Evolutionary conservation across 2,329 filamentous ascomycete species (phyloP).

Genomic region (Botrytis medusae): DNA sequence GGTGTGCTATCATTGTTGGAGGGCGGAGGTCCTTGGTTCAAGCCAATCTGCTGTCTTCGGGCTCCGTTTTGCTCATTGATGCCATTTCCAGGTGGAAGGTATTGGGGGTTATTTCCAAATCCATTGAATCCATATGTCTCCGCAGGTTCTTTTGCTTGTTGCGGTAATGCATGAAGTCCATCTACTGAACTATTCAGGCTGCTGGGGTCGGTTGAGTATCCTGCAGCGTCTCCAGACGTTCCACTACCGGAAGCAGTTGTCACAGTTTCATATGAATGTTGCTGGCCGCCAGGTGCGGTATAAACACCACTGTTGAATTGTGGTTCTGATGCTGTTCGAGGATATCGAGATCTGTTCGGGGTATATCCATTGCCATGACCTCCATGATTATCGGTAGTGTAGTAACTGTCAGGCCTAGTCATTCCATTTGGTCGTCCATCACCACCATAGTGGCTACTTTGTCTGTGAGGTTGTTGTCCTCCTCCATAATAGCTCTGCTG

Average conservation of each 20-base stretch:
- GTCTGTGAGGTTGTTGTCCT: conserved; percentile 32
- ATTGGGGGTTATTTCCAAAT: conserved; percentile 45
- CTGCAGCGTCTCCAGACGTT: conserved; percentile 70
- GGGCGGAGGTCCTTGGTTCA: conserved; percentile 31
- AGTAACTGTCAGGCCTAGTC: conserved; percentile 47
- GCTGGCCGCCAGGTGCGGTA: conserved; percentile 35
- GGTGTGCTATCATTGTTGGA: conserved; percentile 31
- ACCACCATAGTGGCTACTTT: conserved; percentile 31
- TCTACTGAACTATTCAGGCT: conserved; percentile 93
- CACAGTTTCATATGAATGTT: conserved; percentile 76
- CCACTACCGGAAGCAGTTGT: conserved; percentile 72
- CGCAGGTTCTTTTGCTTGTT: conserved; percentile 51
- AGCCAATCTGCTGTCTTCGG: conserved; percentile 29
- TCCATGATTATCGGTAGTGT: conserved; percentile 33
- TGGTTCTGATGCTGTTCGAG: conserved; percentile 39
- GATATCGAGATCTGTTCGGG: conserved; percentile 39
- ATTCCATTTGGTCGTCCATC: conserved; percentile 41
- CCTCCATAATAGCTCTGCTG: conserved; percentile 41
- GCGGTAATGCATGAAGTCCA: conserved; percentile 59
- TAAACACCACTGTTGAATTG: conserved; percentile 38
- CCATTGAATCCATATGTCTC: conserved; percentile 64
- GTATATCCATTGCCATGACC: conserved; percentile 38
- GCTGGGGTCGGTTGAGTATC: conserved; percentile 81
- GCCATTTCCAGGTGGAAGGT: conserved; percentile 42
- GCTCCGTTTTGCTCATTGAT: conserved; percentile 28